These are phyloP conservation scores for Geotrichum klebahnii DNA, from an alignment of 1,139 yeast species.

Conservation along the genomic window DNA sequence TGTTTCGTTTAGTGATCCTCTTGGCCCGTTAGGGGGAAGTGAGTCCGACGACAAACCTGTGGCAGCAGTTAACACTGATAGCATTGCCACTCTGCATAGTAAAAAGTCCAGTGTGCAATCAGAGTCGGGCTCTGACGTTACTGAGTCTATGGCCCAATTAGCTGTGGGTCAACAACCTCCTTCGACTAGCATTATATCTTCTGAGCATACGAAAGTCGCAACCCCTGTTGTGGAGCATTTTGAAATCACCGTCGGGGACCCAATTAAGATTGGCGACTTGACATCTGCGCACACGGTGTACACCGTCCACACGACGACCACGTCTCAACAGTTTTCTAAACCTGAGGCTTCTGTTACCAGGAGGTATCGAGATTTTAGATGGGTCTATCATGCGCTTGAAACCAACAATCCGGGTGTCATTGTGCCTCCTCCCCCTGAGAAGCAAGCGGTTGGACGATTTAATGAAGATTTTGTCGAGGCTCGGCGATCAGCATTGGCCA, in stretches of 20 bases:
- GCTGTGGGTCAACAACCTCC: neutral
- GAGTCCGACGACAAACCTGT: neutral
- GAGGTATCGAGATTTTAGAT: conserved; percentile 74
- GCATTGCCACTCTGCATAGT: neutral
- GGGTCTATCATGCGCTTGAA: conserved; percentile 88
- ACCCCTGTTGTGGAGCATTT: conserved; percentile 33
- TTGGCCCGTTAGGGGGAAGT: conserved; percentile 2
- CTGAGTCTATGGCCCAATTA: neutral
- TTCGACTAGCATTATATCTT: neutral
- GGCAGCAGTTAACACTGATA: neutral
- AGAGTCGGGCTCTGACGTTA: no score
- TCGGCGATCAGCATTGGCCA: conserved; percentile 80
- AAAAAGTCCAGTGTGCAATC: no score
- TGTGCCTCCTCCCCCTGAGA: conserved; percentile 96
- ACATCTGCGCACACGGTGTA: conserved; percentile 88
- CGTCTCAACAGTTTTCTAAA: conserved; percentile 40
- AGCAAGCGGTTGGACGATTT: conserved; percentile 85
- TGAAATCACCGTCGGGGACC: conserved; percentile 80
- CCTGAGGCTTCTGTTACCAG: conserved; percentile 56
- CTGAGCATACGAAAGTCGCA: no score
- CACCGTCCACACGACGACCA: conserved; percentile 60
- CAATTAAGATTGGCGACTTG: conserved; percentile 84
- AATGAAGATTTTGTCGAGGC: conserved; percentile 84
- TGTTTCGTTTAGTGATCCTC: conserved; percentile 15
- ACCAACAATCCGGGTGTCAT: conserved; percentile 84